phyloP scores from a whole-genome alignment of 176 grass and related monocot species.

The Leersia perrieri region DNA sequence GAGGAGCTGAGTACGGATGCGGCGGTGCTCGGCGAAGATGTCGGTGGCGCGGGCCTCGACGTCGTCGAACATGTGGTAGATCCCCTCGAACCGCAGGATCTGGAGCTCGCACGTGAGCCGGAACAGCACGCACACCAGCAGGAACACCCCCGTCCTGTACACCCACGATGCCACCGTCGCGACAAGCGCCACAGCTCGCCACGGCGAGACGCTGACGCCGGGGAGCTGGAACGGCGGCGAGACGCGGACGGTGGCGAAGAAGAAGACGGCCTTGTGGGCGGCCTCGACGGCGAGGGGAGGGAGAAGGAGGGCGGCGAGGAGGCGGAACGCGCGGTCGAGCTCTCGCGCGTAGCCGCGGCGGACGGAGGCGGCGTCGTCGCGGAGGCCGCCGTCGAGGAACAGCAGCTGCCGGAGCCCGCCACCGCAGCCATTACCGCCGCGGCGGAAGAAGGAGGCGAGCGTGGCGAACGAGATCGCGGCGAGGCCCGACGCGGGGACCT shows the following conservation, averaged over 20 bases:
- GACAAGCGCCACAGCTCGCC: constrained; percentile 46
- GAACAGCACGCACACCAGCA: constrained; percentile 92
- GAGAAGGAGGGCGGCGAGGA: constrained; percentile 63
- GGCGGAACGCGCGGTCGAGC: constrained; percentile 78
- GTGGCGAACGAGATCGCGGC: constrained; percentile 65
- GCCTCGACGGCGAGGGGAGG: constrained; percentile 71
- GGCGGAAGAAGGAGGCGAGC: constrained; percentile 63
- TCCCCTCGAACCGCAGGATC: constrained; percentile 87
- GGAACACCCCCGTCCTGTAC: constrained; percentile 78
- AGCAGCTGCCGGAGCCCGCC: constrained; percentile 69
- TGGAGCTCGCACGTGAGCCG: constrained; percentile 97
- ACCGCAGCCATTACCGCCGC: constrained; percentile 34
- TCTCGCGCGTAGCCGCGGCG: constrained; percentile 55
- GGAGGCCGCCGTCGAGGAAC: constrained; percentile 77
- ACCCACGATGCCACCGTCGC: constrained; percentile 77
- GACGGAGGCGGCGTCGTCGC: constrained; percentile 59
- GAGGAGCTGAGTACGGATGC: constrained; percentile 65
- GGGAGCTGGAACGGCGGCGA: not conserved
- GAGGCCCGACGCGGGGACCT: constrained; percentile 63
- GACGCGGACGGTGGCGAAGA: constrained; percentile 69
- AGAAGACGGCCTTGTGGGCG: constrained; percentile 70
- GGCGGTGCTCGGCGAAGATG: constrained; percentile 65
- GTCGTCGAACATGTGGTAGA: constrained; percentile 84
- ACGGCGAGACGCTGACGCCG: not conserved
- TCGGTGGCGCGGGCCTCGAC: constrained; percentile 32